These are phyloP conservation scores for Vicia faba DNA, from an alignment of 306 rosid species.

Conservation along the genomic window DNA sequence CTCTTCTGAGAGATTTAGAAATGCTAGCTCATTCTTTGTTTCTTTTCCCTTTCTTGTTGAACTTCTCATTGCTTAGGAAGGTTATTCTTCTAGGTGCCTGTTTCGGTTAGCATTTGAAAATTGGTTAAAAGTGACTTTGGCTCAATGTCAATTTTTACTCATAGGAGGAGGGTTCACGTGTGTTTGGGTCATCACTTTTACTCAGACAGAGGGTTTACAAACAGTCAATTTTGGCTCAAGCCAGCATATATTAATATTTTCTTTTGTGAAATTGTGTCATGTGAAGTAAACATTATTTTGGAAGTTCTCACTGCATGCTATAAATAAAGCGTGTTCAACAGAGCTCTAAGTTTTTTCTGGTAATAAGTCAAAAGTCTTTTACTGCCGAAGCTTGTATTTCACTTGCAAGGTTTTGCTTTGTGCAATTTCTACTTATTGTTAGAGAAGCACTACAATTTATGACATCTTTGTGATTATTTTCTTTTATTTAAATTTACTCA, in stretches of 20 bases:
- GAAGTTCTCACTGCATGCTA: conserved; percentile 1
- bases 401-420: conserved; percentile 19
- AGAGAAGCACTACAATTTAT: conserved; percentile 16
- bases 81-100: conserved; percentile 10
- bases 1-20: conserved; percentile 12
- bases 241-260: neutral
- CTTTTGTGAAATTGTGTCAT: neutral
- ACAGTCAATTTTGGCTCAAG: neutral
- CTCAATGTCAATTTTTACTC: neutral
- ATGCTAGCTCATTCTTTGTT: conserved; percentile 10
- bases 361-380: neutral
- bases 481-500: conserved; percentile 24
- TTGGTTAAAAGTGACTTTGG: conserved; percentile 8
- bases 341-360: neutral
- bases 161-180: neutral
- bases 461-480: conserved; percentile 8
- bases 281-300: neutral
- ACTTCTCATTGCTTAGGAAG: conserved; percentile 6
- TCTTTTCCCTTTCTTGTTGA: neutral
- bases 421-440: conserved; percentile 17
- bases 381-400: conserved; percentile 19
- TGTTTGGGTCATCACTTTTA: neutral
- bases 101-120: conserved; percentile 14
- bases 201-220: conserved; percentile 3
- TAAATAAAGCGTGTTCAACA: conserved; percentile 15